phyloP scores from a whole-genome alignment of 225 moss, liverwort and hornwort species.

The Pleurozium schreberi region DNA sequence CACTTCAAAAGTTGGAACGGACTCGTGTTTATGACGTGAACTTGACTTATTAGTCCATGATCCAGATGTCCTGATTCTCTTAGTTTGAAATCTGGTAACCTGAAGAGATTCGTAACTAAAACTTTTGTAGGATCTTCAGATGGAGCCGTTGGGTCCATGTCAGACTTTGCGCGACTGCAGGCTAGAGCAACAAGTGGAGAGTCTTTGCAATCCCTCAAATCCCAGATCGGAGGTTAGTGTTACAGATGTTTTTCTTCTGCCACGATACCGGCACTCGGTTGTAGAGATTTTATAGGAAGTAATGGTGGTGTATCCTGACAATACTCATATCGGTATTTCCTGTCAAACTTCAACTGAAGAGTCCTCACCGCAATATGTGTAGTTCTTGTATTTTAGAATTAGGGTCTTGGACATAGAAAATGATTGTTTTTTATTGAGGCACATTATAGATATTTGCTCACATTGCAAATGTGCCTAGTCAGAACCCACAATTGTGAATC shows the following conservation, averaged over 20 bases:
- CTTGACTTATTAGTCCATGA: neutral
- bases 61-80: neutral
- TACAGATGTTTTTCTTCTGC: neutral
- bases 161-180: slow-evolving; percentile 28
- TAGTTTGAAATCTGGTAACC: neutral
- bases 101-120: neutral
- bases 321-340: too few species aligned
- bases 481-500: neutral
- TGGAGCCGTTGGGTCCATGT: slow-evolving; percentile 25
- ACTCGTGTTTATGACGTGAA: neutral
- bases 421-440: neutral
- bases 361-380: neutral
- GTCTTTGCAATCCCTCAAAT: slow-evolving; percentile 11
- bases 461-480: too few species aligned
- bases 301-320: neutral
- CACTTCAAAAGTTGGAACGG: neutral
- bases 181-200: slow-evolving; percentile 29
- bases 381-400: neutral
- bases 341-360: neutral
- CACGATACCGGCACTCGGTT: neutral
- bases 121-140: slow-evolving; percentile 11
- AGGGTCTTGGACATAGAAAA: neutral
- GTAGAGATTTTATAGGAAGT: neutral
- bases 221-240: slow-evolving; percentile 18
- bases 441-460: neutral